Conservation (phyloP, 768 basidiomycete genomes). For the Tulasnella sp. region DNA sequence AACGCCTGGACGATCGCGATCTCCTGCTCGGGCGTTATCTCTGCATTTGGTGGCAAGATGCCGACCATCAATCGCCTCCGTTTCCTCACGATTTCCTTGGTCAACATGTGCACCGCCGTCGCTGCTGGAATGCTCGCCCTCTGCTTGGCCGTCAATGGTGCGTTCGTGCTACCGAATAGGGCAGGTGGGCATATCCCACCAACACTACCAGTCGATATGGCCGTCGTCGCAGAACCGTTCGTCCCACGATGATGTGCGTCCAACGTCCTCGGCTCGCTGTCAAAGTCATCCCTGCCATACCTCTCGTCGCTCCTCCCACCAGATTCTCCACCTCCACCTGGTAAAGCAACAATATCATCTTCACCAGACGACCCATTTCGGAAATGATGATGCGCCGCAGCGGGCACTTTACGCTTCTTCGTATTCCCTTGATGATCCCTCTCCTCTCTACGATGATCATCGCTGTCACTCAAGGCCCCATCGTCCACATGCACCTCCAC, state of each 20-base stretch:
- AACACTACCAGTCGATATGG: background rate
- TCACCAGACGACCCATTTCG: slow-evolving; percentile 22
- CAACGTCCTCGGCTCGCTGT: slow-evolving; percentile 21
- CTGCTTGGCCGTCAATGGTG: background rate
- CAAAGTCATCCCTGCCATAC: slow-evolving; percentile 24
- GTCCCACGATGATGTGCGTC: background rate
- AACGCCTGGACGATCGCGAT: background rate
- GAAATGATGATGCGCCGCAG: slow-evolving; percentile 15
- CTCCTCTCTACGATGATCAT: slow-evolving; percentile 48
- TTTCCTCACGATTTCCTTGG: slow-evolving; percentile 59
- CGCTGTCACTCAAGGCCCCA: slow-evolving; percentile 30
- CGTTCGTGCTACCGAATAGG: too few relatives aligned
- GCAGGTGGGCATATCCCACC: too few relatives aligned
- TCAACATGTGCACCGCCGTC: slow-evolving; percentile 51
- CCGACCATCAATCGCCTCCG: slow-evolving; percentile 61
- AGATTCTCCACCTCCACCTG: background rate
- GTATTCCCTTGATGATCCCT: slow-evolving; percentile 64
- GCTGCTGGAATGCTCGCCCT: slow-evolving; percentile 16
- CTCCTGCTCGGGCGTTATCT: slow-evolving; percentile 15
- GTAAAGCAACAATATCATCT: slow-evolving; percentile 30
- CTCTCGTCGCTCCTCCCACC: slow-evolving; percentile 31
- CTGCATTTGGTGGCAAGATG: slow-evolving; percentile 54
- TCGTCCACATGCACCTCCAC: background rate
- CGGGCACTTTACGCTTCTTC: slow-evolving; percentile 83
- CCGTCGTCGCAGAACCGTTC: background rate